These are phyloP conservation scores for Tillandsia leiboldiana DNA, from an alignment of 176 grass and related monocot genomes.

Conservation along the genomic window DNA sequence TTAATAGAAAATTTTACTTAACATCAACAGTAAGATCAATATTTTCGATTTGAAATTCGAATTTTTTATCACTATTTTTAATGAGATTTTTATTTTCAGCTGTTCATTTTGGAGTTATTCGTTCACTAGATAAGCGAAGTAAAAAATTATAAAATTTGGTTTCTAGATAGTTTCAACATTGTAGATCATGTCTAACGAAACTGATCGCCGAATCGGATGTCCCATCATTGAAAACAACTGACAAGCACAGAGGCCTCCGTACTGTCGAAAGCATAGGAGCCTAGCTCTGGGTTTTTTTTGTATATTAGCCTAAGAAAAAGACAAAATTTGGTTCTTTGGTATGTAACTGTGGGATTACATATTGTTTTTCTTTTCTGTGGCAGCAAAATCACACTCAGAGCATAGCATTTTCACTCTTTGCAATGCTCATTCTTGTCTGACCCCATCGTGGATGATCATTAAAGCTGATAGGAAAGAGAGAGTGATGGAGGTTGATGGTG, in stretches of 20 bases:
- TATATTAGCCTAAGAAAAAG: neutral
- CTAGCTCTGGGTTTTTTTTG: neutral
- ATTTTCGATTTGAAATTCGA: too few relatives aligned
- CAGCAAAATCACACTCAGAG: neutral
- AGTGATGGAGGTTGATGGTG: conserved; percentile 2
- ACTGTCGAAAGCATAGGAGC: too few relatives aligned
- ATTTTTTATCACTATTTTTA: too few relatives aligned
- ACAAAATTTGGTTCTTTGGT: neutral
- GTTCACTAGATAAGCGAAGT: too few relatives aligned
- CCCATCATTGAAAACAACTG: neutral
- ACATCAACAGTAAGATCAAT: too few relatives aligned
- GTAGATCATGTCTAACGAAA: too few relatives aligned
- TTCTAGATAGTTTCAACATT: too few relatives aligned
- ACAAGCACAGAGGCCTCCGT: neutral
- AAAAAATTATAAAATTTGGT: too few relatives aligned
- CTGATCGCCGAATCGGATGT: too few relatives aligned
- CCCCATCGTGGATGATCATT: neutral
- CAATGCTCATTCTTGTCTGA: neutral
- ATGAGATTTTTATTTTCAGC: too few relatives aligned
- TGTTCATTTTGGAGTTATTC: too few relatives aligned
- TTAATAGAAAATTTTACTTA: too few relatives aligned
- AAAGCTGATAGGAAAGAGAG: neutral
- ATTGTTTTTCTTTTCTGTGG: neutral
- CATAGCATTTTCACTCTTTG: neutral
- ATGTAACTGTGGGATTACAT: neutral